These are phyloP conservation scores for Oemleria cerasiformis DNA, from an alignment of 306 rosid genomes.

Conservation along the genomic window DNA sequence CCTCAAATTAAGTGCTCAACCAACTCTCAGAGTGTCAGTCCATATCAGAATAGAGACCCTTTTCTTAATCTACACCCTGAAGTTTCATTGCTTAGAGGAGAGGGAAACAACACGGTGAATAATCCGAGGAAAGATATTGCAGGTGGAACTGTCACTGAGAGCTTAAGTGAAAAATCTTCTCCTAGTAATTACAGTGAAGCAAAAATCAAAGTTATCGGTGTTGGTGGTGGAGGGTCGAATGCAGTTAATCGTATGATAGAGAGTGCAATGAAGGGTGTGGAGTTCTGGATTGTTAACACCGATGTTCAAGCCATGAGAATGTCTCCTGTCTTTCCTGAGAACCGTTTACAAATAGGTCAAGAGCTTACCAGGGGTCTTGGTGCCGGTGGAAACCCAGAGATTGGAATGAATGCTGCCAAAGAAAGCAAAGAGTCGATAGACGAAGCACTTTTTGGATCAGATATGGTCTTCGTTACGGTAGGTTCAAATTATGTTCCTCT, in stretches of 20 bases:
- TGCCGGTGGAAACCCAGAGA: conserved; percentile 97
- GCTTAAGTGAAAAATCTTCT: conserved; percentile 39
- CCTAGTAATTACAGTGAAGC: conserved; percentile 66
- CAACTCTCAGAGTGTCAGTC: conserved; percentile 54
- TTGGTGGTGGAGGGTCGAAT: conserved; percentile 97
- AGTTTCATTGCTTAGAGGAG: conserved; percentile 90
- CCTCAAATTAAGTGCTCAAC: conserved; percentile 52
- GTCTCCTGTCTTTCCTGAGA: conserved; percentile 79
- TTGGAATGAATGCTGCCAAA: conserved; percentile 99
- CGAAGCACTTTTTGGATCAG: conserved; percentile 88
- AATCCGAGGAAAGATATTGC: conserved; percentile 56
- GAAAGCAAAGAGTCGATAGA: conserved; percentile 84
- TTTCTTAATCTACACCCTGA: conserved; percentile 92
- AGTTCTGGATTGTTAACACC: conserved; percentile 93
- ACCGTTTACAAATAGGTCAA: conserved; percentile 86
- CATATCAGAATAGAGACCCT: conserved; percentile 71
- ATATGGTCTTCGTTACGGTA: conserved; percentile 98
- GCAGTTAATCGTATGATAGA: conserved; percentile 98
- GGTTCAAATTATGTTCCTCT: conserved; percentile 35
- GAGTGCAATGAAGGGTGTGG: conserved; percentile 95
- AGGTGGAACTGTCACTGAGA: conserved; percentile 52
- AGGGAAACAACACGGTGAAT: conserved; percentile 43
- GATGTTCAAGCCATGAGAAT: conserved; percentile 96
- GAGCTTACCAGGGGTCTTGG: conserved; percentile 99
- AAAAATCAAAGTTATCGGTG: conserved; percentile 86